Percentiles rank a stretch among this genome's conserved stretches.
Conservation (phyloP, 2,329 filamentous ascomycete species). For the Scortechinia acanthostroma region DNA sequence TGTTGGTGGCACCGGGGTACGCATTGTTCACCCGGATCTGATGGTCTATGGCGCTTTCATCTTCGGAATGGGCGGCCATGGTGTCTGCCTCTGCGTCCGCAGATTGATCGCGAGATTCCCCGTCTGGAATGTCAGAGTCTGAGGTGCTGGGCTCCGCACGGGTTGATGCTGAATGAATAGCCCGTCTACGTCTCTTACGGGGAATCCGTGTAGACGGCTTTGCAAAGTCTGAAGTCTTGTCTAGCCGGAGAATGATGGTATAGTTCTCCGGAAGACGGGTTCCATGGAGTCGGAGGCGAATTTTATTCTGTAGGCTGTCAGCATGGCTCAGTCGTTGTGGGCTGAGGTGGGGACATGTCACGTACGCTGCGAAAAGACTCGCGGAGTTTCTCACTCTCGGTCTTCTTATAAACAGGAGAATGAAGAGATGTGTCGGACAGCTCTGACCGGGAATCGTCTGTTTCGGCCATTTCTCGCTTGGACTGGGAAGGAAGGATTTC, state of each 20-base stretch:
- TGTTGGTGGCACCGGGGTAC: conserved; percentile 59
- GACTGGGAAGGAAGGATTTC: conserved; percentile 35
- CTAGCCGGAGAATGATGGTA: conserved; percentile 43
- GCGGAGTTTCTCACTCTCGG: conserved; percentile 37
- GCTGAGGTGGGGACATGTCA: conserved; percentile 10
- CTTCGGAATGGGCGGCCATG: conserved; percentile 35
- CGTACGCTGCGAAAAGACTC: conserved; percentile 34
- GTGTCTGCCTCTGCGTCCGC: conserved; percentile 22
- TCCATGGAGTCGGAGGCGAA: conserved; percentile 45
- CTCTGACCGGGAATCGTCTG: conserved; percentile 23
- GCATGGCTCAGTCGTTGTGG: neutral
- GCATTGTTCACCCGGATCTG: conserved; percentile 48
- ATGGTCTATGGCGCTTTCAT: conserved; percentile 30
- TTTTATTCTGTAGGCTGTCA: conserved; percentile 31
- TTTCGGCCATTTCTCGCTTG: conserved; percentile 18
- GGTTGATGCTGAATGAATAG: too few relatives aligned
- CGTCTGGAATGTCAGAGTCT: neutral
- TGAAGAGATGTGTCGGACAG: conserved; percentile 11
- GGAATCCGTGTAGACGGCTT: conserved; percentile 15
- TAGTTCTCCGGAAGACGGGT: conserved; percentile 42
- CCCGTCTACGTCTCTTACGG: conserved; percentile 11
- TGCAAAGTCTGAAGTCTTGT: conserved; percentile 27
- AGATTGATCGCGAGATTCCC: neutral
- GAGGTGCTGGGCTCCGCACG: neutral
- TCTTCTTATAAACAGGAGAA: conserved; percentile 6